Evolutionary conservation across 495 filamentous ascomycete species (phyloP), one percentile per base, ranked within the genome.

Genomic region (Cairneyella variabilis): DNA sequence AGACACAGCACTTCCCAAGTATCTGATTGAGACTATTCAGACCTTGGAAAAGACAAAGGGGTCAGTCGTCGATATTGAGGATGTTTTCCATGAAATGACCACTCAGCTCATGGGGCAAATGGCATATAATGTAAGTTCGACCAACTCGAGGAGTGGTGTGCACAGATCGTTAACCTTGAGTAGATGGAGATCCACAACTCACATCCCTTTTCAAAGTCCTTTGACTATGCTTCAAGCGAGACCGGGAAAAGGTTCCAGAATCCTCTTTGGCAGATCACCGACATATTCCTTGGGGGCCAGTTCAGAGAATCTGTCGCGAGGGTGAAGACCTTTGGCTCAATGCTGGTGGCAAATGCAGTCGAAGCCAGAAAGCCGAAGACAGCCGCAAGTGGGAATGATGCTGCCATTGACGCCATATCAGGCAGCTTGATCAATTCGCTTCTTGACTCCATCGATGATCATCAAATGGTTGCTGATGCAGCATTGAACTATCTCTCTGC

Each of bases 171-270:
- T 16, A 4, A n/a, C 12, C 30, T 2, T 3, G 18, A 12, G 30
- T 25, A 79, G 76, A 80, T 82, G 74, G 76, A 83, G 48, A 82
- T 83, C 66, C 78, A 79, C 50, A 69, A 76, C 34, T 67, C 73
- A 49, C 73, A 82, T 47, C 74, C 77, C 3, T 84, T 84, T 60
- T 75, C 77, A 14, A 51, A 63, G 32, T 71, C 77, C 1, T 83
- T 84, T 54, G 78, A 84, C 49, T 75, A 72, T 46, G 79, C 79
- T 2, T 84, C 80, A 0, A 79, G 78, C 11, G 68, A 58, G n/a
- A 82, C 75, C 1, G 77, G 79, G 32, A 71, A 78, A 48, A 73
- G 80, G 12, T 83, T 84, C 47, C 80, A 84, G 55, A 83, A 84
- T 56, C 80, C 80, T 0, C 61, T 83, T 25, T 84, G 77, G 75